phyloP scores from a whole-genome alignment of 169 alveolate species.

The Sarcocystis neurona region DNA sequence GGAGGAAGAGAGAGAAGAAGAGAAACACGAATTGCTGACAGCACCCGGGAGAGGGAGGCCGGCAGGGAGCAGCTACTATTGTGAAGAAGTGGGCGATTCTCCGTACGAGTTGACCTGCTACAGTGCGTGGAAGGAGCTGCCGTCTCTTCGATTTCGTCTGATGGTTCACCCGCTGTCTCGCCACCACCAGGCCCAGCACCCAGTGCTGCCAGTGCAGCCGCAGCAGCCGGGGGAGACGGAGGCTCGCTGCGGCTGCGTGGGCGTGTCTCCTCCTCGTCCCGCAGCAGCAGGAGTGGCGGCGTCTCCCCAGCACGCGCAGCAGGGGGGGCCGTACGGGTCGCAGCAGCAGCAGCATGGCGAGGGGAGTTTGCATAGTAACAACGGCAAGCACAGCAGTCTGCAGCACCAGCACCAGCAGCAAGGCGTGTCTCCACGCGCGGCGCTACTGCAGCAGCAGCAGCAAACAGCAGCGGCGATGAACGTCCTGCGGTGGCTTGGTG shows the following conservation, averaged over 20 bases:
- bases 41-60: no score
- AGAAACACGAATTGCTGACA: no score
- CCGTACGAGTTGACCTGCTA: constrained; percentile 27
- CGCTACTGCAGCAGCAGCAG: no score
- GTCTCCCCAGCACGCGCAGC: neutral
- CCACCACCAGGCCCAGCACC: no score
- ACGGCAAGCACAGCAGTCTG: no score
- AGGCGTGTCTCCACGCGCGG: no score
- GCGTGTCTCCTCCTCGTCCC: neutral
- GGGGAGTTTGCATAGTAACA: no score
- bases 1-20: neutral
- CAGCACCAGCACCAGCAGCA: constrained; percentile 13
- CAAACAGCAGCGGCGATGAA: constrained; percentile 1
- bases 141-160: constrained; percentile 52
- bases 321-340: no score
- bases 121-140: constrained; percentile 51
- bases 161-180: constrained; percentile 57
- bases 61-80: no score
- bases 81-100: no score
- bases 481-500: constrained; percentile 27
- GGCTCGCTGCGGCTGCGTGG: neutral
- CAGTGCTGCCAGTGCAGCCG: neutral
- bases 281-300: neutral
- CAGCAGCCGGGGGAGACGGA: constrained; percentile 28
- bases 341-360: no score